Percentiles rank a stretch among this genome's conserved stretches.
Evolutionary conservation across 306 rosid species (phyloP).

Genomic region (Amphicarpaea edgeworthii): DNA sequence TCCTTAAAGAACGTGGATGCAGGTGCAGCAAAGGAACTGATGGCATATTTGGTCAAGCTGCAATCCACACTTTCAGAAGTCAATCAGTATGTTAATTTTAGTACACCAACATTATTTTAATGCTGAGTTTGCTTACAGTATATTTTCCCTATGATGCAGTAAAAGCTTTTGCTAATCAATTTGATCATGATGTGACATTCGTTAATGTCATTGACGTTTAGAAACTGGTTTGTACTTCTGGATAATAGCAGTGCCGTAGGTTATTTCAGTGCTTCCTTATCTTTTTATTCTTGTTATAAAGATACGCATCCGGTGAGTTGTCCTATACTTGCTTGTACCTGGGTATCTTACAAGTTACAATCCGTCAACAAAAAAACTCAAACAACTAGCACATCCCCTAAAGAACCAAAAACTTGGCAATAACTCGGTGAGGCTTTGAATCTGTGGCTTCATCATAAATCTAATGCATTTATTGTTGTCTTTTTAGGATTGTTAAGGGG

Average conservation of each 20-base stretch:
- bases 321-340: slow-evolving; percentile 8
- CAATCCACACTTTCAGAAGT: slow-evolving; percentile 90
- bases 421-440: not conserved
- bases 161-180: slow-evolving; percentile 12
- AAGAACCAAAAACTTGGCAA: slow-evolving; percentile 1
- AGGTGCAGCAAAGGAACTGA: slow-evolving; percentile 90
- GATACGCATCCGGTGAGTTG: not conserved
- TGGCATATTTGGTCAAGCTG: slow-evolving; percentile 91
- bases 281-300: slow-evolving; percentile 8
- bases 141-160: slow-evolving; percentile 20
- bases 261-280: slow-evolving; percentile 7
- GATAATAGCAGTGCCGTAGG: slow-evolving; percentile 8
- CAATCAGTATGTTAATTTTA: slow-evolving; percentile 66
- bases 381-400: not conserved
- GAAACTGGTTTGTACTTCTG: slow-evolving; percentile 17
- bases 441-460: slow-evolving; percentile 27
- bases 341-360: not conserved
- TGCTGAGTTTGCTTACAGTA: slow-evolving; percentile 8
- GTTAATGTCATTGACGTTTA: slow-evolving; percentile 12
- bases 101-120: slow-evolving; percentile 16
- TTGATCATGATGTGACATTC: slow-evolving; percentile 21
- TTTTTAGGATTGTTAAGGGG: slow-evolving; percentile 73
- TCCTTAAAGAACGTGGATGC: slow-evolving; percentile 89
- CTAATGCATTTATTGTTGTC: slow-evolving; percentile 32
- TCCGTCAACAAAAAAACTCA: slow-evolving; percentile 18